Evolutionary conservation across 495 filamentous ascomycete genomes (phyloP).

Genomic region (Schizothecium vesticola): DNA sequence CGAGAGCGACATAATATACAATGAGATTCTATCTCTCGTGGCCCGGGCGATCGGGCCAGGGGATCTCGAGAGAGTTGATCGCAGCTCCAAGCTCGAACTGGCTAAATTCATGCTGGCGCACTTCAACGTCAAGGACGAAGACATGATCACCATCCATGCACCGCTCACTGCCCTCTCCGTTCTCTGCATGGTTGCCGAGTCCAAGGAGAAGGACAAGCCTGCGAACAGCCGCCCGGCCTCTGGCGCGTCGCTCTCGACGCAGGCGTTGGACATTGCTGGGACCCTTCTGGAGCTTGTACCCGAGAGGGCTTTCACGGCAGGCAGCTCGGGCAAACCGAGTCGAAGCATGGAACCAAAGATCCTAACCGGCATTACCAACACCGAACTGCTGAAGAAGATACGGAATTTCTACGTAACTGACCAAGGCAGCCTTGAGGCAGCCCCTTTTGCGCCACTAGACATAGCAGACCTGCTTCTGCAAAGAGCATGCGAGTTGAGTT

Average conservation of each 20-base stretch:
- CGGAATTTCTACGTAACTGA: slow-evolving; percentile 58
- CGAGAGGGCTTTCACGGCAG: slow-evolving; percentile 59
- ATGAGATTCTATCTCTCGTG: slow-evolving; percentile 61
- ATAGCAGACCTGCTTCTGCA: slow-evolving; percentile 58
- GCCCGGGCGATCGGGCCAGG: slow-evolving; percentile 50
- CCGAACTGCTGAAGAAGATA: slow-evolving; percentile 55
- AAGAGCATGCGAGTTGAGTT: slow-evolving; percentile 52
- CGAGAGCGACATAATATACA: slow-evolving; percentile 89
- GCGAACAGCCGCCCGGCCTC: neutral
- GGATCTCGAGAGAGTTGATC: slow-evolving; percentile 35
- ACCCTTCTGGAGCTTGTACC: slow-evolving; percentile 62
- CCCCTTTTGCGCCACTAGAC: slow-evolving; percentile 53
- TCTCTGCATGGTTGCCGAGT: slow-evolving; percentile 55
- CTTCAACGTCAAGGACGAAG: slow-evolving; percentile 93
- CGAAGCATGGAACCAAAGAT: slow-evolving; percentile 23
- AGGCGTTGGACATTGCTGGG: slow-evolving; percentile 49
- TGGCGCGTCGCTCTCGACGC: slow-evolving; percentile 19
- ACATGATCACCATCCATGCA: slow-evolving; percentile 84
- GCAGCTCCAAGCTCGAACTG: slow-evolving; percentile 58
- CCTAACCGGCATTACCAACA: slow-evolving; percentile 32
- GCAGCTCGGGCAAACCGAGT: slow-evolving; percentile 20
- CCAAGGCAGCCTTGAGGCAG: slow-evolving; percentile 50
- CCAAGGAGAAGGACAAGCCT: slow-evolving; percentile 22
- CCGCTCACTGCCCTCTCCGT: slow-evolving; percentile 67
- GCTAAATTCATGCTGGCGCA: slow-evolving; percentile 76